A percentile compares a stretch with the other conserved stretches of the same genome.
These are phyloP conservation scores for Aphanomyces euteiches DNA, from an alignment of 352 stramenopile species.

Conservation along the genomic window DNA sequence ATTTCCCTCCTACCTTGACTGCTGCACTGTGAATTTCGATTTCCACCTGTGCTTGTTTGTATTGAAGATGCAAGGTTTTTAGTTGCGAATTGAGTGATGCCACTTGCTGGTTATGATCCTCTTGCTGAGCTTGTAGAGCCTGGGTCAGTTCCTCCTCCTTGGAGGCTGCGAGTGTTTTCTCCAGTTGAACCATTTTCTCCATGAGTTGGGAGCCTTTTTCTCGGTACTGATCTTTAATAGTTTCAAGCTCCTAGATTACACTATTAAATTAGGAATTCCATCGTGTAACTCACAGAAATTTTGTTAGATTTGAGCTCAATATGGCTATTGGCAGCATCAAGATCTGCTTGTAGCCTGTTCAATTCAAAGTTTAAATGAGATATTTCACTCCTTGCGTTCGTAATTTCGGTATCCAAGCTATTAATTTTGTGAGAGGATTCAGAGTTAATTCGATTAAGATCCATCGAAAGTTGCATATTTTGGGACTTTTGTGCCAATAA, in stretches of 20 bases:
- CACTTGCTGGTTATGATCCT: background rate
- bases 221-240: background rate
- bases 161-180: background rate
- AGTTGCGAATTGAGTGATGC: background rate
- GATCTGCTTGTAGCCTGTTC: background rate
- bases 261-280: too few relatives aligned
- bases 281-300: background rate
- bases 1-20: background rate
- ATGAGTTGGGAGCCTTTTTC: slow-evolving; percentile 1
- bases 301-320: background rate
- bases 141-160: slow-evolving; percentile 8
- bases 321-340: background rate
- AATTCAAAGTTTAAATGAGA: background rate
- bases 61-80: slow-evolving; percentile 1
- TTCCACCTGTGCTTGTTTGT: slow-evolving; percentile 7
- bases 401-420: background rate
- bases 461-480: background rate
- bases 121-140: background rate
- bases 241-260: background rate
- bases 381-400: background rate
- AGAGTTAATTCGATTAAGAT: background rate
- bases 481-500: background rate
- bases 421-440: slow-evolving; percentile 1
- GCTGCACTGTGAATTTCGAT: background rate
- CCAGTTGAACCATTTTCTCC: slow-evolving; percentile 4